These are phyloP conservation scores for Grigorovia jiainica DNA, from an alignment of 805 yeast species.

Conservation along the genomic window DNA sequence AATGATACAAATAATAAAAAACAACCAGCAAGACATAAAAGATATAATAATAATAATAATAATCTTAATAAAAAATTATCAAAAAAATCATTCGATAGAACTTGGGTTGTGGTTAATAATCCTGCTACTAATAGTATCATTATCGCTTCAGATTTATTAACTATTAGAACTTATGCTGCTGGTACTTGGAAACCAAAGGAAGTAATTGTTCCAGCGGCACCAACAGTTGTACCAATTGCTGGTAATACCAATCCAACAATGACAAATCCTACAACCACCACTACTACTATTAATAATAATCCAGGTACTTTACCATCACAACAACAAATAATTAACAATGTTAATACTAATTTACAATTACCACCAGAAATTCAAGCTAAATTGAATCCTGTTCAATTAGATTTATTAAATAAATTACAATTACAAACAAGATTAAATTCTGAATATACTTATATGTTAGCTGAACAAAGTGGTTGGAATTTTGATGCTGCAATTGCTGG, in stretches of 20 bases:
- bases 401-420: conserved; percentile 54
- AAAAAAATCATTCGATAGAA: conserved; percentile 77
- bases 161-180: conserved; percentile 52
- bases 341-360: conserved; percentile 32
- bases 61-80: conserved; percentile 32
- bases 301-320: conserved; percentile 1
- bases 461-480: conserved; percentile 85
- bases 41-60: conserved; percentile 23
- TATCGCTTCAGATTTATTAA: conserved; percentile 78
- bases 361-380: conserved; percentile 48
- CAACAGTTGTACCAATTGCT: not conserved
- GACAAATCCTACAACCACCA: not conserved
- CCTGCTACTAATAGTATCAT: conserved; percentile 42
- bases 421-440: conserved; percentile 65
- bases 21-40: conserved; percentile 15
- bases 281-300: not conserved
- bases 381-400: conserved; percentile 48
- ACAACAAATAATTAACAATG: no score
- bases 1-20: conserved; percentile 15
- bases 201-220: not conserved
- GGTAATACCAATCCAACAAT: conserved; percentile 6
- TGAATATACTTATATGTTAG: conserved; percentile 71
- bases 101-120: conserved; percentile 63
- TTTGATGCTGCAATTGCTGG: conserved; percentile 58
- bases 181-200: conserved; percentile 42